phyloP scores from a whole-genome alignment of 1,284 basidiomycete genomes.

The Uromyces viciae-fabae region DNA sequence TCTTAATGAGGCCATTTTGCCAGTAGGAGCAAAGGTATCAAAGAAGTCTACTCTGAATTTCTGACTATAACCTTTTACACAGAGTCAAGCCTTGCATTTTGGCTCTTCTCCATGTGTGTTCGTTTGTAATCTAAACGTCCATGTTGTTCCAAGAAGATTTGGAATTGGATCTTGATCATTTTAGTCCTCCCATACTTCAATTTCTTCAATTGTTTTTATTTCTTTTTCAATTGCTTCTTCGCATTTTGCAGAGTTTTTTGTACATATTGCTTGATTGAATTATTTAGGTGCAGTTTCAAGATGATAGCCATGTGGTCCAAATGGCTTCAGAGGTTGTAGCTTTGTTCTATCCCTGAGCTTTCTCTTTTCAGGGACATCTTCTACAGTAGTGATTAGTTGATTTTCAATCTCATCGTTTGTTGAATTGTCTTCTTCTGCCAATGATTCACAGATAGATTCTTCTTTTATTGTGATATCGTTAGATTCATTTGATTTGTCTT shows the following conservation, averaged over 20 bases:
- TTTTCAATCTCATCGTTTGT: too few species aligned
- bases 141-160: conserved; percentile 53
- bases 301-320: too few species aligned
- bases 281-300: too few species aligned
- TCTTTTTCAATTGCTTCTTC: background rate
- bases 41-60: too few species aligned
- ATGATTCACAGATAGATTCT: too few species aligned
- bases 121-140: conserved; percentile 56
- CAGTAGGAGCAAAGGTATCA: conserved; percentile 57
- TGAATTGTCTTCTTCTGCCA: too few species aligned
- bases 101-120: conserved; percentile 53
- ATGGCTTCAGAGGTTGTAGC: background rate
- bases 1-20: conserved; percentile 54
- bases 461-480: too few species aligned
- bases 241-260: background rate
- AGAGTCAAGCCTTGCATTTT: conserved; percentile 56
- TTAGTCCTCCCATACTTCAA: background rate
- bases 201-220: background rate
- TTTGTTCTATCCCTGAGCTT: background rate
- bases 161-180: background rate
- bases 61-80: conserved; percentile 59
- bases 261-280: too few species aligned
- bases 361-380: background rate
- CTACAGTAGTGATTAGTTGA: too few species aligned
- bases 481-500: too few species aligned